Evolutionary conservation across 805 yeast species (phyloP).

Genomic region (Tetrapisispora phaffii): DNA sequence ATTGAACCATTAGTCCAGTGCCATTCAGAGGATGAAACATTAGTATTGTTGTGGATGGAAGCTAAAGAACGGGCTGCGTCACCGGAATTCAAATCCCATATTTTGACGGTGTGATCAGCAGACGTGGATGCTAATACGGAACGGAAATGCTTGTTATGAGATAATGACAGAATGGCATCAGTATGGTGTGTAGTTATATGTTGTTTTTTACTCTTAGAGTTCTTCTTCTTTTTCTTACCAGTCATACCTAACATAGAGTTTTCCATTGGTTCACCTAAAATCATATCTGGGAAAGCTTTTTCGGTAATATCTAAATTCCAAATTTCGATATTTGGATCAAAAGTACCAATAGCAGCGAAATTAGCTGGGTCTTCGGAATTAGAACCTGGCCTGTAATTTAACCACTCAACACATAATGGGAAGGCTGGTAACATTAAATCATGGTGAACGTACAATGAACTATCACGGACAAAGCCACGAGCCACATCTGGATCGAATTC

Average conservation of each 20-base stretch:
- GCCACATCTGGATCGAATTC: constrained; percentile 63
- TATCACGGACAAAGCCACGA: constrained; percentile 60
- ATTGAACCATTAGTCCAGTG: constrained; percentile 57
- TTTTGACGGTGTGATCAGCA: constrained; percentile 87
- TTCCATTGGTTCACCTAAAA: constrained; percentile 67
- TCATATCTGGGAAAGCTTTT: constrained; percentile 88
- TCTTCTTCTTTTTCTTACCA: constrained; percentile 40
- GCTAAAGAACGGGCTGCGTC: constrained; percentile 67
- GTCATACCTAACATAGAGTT: constrained; percentile 28
- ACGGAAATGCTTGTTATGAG: constrained; percentile 74
- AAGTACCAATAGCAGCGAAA: constrained; percentile 93
- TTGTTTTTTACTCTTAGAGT: constrained; percentile 40
- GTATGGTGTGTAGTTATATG: constrained; percentile 73
- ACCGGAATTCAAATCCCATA: constrained; percentile 82
- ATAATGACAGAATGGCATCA: constrained; percentile 82
- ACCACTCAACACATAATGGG: constrained; percentile 95
- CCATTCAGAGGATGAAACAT: constrained; percentile 85
- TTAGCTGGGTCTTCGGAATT: constrained; percentile 55
- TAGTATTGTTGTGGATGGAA: constrained; percentile 60
- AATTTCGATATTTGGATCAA: constrained; percentile 93
- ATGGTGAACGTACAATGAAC: constrained; percentile 84
- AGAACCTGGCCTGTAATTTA: constrained; percentile 59
- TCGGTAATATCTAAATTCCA: constrained; percentile 93
- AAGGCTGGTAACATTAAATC: constrained; percentile 95
- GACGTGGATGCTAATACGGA: constrained; percentile 87